Evolutionary conservation across 441 rosid genomes (phyloP).

Genomic region (Dalechampia spathulata): DNA sequence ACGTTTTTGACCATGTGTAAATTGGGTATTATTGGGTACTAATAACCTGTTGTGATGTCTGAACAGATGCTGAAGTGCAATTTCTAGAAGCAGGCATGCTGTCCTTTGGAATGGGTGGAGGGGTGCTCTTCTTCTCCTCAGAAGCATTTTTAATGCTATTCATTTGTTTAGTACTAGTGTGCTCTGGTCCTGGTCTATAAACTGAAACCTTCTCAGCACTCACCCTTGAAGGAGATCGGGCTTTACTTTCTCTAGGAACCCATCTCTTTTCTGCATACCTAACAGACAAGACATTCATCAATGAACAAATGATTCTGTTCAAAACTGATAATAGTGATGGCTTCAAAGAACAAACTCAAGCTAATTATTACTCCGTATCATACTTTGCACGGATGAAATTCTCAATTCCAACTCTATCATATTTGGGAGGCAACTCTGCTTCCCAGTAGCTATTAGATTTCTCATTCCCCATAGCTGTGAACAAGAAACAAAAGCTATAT

Average conservation of each 20-base stretch:
- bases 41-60: conserved; percentile 38
- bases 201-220: conserved; percentile 22
- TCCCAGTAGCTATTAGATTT: conserved; percentile 93
- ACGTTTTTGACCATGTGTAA: too few species aligned
- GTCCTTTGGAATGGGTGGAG: conserved; percentile 9
- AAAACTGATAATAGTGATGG: conserved; percentile 4
- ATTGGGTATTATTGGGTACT: too few species aligned
- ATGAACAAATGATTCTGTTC: conserved; percentile 8
- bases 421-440: conserved; percentile 89
- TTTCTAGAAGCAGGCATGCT: conserved; percentile 16
- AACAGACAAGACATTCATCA: conserved; percentile 3
- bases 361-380: conserved; percentile 19
- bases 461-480: conserved; percentile 92
- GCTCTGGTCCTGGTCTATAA: conserved; percentile 16
- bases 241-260: conserved; percentile 37
- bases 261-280: conserved; percentile 63
- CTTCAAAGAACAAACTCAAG: conserved; percentile 8
- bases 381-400: conserved; percentile 96
- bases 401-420: conserved; percentile 93
- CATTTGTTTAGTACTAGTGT: conserved; percentile 10
- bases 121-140: conserved; percentile 8
- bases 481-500: conserved; percentile 9
- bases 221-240: conserved; percentile 25
- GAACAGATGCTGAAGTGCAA: conserved; percentile 15
- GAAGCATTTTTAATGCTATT: conserved; percentile 13